Conservation (phyloP, 495 filamentous ascomycete species). For the Penicillium malachiteum region DNA sequence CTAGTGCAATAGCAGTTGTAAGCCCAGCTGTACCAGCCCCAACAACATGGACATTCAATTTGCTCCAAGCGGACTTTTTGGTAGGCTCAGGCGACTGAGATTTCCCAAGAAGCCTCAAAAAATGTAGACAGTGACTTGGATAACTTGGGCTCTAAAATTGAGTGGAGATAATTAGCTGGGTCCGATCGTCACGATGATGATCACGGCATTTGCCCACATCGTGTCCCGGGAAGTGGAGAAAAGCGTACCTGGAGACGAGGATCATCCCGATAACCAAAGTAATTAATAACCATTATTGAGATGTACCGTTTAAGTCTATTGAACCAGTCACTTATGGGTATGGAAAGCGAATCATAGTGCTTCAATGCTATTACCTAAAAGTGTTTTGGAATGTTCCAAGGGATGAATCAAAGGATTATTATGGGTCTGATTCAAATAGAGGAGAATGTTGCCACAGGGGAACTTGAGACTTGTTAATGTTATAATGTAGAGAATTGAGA, state of each 20-base stretch:
- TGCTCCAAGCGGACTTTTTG: neutral
- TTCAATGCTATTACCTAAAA: too few relatives aligned
- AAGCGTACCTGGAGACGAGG: neutral
- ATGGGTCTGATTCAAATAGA: too few relatives aligned
- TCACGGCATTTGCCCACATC: neutral
- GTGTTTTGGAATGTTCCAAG: too few relatives aligned
- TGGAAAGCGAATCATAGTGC: too few relatives aligned
- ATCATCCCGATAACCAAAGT: neutral
- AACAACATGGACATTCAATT: conserved; percentile 39
- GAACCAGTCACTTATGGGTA: too few relatives aligned
- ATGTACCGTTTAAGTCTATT: neutral
- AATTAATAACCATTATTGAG: neutral
- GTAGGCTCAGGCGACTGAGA: neutral
- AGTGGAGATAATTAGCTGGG: neutral
- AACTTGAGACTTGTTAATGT: too few relatives aligned
- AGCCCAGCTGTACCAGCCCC: conserved; percentile 36
- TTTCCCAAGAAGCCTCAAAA: conserved; percentile 2
- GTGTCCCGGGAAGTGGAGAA: neutral
- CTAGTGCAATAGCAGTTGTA: conserved; percentile 48
- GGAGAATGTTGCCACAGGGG: too few relatives aligned
- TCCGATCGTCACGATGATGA: neutral
- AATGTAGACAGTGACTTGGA: conserved; percentile 18
- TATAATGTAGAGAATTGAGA: too few relatives aligned
- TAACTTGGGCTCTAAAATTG: conserved; percentile 6
- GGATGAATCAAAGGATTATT: too few relatives aligned